Conservation (phyloP, 2,329 filamentous ascomycete species). For the Penicillium sp. region DNA sequence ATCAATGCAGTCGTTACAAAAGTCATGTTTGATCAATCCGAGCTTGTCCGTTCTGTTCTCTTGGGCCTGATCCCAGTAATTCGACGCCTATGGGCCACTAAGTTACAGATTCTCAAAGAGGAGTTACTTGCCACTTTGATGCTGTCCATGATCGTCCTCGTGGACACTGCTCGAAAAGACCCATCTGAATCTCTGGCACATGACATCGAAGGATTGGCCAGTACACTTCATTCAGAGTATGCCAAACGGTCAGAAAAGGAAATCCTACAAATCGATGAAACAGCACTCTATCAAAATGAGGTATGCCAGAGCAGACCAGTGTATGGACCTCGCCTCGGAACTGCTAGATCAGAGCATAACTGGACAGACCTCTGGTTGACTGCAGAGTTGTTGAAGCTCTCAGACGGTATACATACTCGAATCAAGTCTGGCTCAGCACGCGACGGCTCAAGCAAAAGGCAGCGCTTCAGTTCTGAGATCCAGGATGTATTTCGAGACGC, state of each 20-base stretch:
- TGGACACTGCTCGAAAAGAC: conserved; percentile 42
- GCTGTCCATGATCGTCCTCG: conserved; percentile 61
- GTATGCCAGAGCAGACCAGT: conserved; percentile 38
- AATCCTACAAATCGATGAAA: conserved; percentile 74
- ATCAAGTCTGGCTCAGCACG: conserved; percentile 11
- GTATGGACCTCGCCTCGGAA: conserved; percentile 40
- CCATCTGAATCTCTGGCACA: conserved; percentile 40
- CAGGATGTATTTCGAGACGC: conserved; percentile 41
- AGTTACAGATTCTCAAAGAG: conserved; percentile 65
- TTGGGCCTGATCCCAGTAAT: conserved; percentile 68
- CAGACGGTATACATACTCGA: conserved; percentile 25
- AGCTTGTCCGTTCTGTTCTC: conserved; percentile 61
- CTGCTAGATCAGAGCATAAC: conserved; percentile 38
- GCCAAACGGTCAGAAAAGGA: conserved; percentile 67
- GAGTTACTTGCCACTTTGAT: conserved; percentile 75
- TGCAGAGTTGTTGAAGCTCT: conserved; percentile 43
- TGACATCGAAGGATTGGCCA: conserved; percentile 64
- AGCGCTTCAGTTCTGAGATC: conserved; percentile 37
- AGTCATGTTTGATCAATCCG: conserved; percentile 66
- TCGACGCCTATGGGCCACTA: conserved; percentile 70
- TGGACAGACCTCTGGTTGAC: conserved; percentile 45
- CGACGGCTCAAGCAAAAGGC: conserved; percentile 35
- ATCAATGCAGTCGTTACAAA: conserved; percentile 70
- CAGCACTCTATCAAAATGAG: conserved; percentile 54
- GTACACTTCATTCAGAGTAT: conserved; percentile 77